Conservation (phyloP, 2,329 filamentous ascomycete genomes). For the Albifimbria verrucaria region DNA sequence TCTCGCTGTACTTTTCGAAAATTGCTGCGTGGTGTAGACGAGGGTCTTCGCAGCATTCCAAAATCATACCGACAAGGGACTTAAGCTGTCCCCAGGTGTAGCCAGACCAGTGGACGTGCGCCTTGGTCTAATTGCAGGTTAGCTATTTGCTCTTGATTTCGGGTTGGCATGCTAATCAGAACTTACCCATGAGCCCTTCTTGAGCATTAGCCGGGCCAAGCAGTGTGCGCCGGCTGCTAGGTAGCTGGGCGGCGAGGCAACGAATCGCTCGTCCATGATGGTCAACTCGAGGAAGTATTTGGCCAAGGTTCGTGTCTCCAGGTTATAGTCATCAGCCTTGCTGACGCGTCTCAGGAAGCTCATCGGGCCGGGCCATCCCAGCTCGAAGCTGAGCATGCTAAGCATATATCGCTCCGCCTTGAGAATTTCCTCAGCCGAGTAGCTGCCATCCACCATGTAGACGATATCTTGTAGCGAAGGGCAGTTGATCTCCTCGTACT, state of each 20-base stretch:
- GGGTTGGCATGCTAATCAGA: not conserved
- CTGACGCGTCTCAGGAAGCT: constrained; percentile 95
- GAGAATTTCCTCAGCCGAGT: constrained; percentile 85
- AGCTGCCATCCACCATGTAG: constrained; percentile 96
- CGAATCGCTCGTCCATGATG: constrained; percentile 97
- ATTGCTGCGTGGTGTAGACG: constrained; percentile 80
- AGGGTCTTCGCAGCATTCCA: constrained; percentile 84
- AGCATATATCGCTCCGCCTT: constrained; percentile 99
- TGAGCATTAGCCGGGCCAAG: constrained; percentile 80
- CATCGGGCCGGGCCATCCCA: constrained; percentile 99
- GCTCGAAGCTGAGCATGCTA: constrained; percentile 90
- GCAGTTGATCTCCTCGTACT: constrained; percentile 99
- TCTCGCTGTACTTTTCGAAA: constrained; percentile 88
- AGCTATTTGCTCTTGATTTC: constrained; percentile 19
- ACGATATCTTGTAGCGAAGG: constrained; percentile 93
- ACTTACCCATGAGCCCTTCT: constrained; percentile 91
- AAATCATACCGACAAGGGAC: constrained; percentile 70
- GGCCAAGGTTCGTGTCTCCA: constrained; percentile 89
- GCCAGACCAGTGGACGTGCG: constrained; percentile 88
- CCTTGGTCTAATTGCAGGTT: constrained; percentile 58
- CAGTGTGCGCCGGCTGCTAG: constrained; percentile 90
- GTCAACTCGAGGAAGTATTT: constrained; percentile 98
- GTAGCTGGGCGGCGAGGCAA: constrained; percentile 86
- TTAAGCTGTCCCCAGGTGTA: constrained; percentile 86
- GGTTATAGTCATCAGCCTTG: constrained; percentile 96